Conservation (phyloP, 2,329 filamentous ascomycete species). For the Nigrospora sphaerica region DNA sequence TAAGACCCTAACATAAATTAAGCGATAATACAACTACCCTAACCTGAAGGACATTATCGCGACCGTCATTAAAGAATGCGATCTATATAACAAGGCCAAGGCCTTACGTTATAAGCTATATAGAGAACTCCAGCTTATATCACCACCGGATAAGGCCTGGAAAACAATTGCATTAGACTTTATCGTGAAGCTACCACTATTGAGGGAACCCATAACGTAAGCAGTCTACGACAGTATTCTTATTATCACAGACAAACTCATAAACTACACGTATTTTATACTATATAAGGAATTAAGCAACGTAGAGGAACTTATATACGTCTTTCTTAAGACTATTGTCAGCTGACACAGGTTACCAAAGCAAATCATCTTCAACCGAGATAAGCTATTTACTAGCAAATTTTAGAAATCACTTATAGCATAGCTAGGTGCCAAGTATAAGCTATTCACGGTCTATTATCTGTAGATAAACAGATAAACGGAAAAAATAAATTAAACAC, state of each 20-base stretch:
- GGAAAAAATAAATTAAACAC: slow-evolving; percentile 4
- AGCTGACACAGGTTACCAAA: background rate
- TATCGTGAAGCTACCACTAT: background rate
- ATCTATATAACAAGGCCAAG: background rate
- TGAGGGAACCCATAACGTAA: background rate
- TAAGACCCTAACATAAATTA: background rate
- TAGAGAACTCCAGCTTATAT: background rate
- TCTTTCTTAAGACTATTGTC: background rate
- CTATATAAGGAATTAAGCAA: background rate
- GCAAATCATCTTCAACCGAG: background rate
- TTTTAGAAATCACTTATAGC: slow-evolving; percentile 1
- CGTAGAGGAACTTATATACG: background rate
- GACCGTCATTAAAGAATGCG: background rate
- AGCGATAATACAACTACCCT: background rate
- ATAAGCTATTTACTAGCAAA: slow-evolving; percentile 1
- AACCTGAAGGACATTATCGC: background rate
- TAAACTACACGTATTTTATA: background rate
- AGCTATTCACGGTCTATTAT: slow-evolving; percentile 1
- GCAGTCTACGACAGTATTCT: background rate
- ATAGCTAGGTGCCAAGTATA: background rate
- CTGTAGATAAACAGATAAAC: slow-evolving; percentile 3
- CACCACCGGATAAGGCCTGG: background rate
- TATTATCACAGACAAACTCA: background rate
- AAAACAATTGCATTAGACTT: background rate
- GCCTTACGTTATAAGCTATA: background rate